phyloP scores from a whole-genome alignment of 345 rosid species.

The Psidium friedrichsthalianum region DNA sequence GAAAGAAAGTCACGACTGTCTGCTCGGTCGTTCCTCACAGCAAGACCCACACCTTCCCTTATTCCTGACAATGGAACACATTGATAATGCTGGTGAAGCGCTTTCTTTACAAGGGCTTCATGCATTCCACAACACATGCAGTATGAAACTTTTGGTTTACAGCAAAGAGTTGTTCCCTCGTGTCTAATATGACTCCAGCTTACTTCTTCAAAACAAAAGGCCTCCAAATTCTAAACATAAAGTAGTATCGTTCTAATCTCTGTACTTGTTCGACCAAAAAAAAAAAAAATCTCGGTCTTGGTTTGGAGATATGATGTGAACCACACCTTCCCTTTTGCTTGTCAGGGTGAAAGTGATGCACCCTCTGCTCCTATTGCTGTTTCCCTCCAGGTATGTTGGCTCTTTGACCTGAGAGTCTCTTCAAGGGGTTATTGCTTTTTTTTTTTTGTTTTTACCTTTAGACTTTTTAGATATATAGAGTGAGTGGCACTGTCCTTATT shows the following conservation, averaged over 20 bases:
- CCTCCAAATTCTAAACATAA: background rate
- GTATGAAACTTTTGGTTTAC: background rate
- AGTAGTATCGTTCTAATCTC: background rate
- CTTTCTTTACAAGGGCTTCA: background rate
- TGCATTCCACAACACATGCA: background rate
- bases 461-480: background rate
- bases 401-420: background rate
- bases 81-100: background rate
- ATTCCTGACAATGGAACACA: background rate
- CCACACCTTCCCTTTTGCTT: background rate
- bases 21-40: too few relatives aligned
- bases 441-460: background rate
- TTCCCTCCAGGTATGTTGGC: slow-evolving; percentile 52
- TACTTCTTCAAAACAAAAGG: background rate
- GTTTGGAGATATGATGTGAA: background rate
- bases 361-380: slow-evolving; percentile 59
- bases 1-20: too few relatives aligned
- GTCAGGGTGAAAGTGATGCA: slow-evolving; percentile 84
- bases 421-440: background rate
- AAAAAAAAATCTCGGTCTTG: background rate
- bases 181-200: background rate
- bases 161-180: background rate
- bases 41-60: background rate
- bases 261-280: background rate
- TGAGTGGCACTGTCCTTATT: background rate